Conservation (phyloP, 306 rosid genomes). For the Medicago arabica region DNA sequence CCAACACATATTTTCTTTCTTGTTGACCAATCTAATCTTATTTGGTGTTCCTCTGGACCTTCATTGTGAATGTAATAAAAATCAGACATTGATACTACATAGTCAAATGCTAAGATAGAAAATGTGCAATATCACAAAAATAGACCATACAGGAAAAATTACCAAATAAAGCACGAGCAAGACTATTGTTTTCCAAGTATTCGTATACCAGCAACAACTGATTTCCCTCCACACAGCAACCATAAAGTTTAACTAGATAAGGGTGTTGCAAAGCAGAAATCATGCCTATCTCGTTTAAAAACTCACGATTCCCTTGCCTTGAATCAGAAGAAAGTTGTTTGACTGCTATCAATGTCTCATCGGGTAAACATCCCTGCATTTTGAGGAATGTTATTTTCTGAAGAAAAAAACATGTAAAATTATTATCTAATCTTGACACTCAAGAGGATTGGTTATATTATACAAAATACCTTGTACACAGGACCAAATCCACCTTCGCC, state of each 20-base stretch:
- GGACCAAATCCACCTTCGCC: slow-evolving; percentile 77
- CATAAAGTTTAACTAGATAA: background rate
- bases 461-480: slow-evolving; percentile 56
- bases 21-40: background rate
- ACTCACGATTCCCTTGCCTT: no score
- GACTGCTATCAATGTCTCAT: no score
- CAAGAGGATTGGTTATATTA: background rate
- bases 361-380: slow-evolving; percentile 37
- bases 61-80: background rate
- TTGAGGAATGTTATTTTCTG: background rate
- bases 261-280: background rate
- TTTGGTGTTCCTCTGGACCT: background rate
- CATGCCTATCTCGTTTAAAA: background rate
- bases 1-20: background rate
- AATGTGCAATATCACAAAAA: background rate
- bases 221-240: background rate
- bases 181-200: background rate
- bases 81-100: background rate
- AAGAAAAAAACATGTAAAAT: background rate
- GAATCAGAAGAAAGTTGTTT: no score
- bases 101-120: background rate
- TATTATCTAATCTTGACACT: background rate
- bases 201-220: no score
- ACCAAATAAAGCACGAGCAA: background rate
- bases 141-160: background rate